Base-by-base conservation (phyloP, 2,329 filamentous ascomycete species). In the Scytalidium sp. region DNA sequence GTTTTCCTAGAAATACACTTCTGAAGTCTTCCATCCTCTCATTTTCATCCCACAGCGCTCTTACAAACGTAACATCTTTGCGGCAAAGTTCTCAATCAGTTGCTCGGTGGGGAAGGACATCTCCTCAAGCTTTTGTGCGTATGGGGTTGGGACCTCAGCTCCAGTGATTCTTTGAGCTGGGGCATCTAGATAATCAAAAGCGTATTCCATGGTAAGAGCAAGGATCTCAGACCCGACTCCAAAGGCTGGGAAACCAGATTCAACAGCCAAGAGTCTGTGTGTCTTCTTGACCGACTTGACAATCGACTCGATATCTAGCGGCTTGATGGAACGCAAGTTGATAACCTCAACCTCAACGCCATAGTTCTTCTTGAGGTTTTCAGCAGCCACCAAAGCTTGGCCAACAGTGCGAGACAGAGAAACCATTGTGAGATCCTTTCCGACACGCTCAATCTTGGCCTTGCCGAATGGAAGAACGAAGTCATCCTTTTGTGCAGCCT, bases 231-330 rank as follows among this genome's bases (percentile, higher is more conserved):
- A 83, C 52, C 86, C 83, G 60, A 99, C 90, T 69, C 94, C 94
- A 68, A 92, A 99, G 65, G 90, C 89, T 56, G 94, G 94, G 83
- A 92, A 99, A 58, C 93, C 94, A 50, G 91, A 97, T 75, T 97
- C 93, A 61, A 99, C 90, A 40, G 84, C 85, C 70, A 99, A 81
- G 56, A 99, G 83, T 66, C 87, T 88, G 70, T 89, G 87, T 17
- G 94, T 99, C 87, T 99, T 99, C 88, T 99, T 97, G 69, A 99
- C 86, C 11, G 92, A 97, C 72, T 95, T 91, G 72, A 97, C 80
- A 65, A 99, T 97, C 59, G 90, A 81, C 73, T 97, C 92, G 52
- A 99, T 81, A 66, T 99, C 94, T 59, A 99, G 82, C 41, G 94
- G 94, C 81, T 97, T 99, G 75, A 99, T 77, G 60, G 92, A 97